Percentiles rank a stretch among this genome's conserved stretches.
Evolutionary conservation across 768 basidiomycete genomes (phyloP).

Genomic region (Gautieria morchelliformis): DNA sequence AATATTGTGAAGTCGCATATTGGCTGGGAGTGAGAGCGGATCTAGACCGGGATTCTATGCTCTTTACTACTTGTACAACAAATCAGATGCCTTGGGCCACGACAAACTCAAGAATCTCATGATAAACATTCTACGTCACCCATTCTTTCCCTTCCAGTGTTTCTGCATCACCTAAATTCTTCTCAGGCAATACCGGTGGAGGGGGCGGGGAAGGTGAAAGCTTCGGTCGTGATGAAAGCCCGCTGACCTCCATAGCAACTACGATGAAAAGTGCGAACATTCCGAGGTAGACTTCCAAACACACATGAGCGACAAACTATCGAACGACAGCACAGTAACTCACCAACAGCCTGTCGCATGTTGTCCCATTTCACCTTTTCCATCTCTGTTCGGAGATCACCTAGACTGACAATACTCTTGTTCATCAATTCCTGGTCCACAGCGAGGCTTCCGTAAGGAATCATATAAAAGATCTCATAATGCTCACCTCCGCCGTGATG

Average conservation of each 20-base stretch:
- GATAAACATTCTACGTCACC: neutral
- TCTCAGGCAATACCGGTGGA: neutral
- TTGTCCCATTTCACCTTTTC: slow-evolving; percentile 88
- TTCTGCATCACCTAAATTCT: neutral
- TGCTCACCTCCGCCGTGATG: slow-evolving; percentile 68
- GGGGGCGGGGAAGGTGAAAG: neutral
- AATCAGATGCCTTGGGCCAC: neutral
- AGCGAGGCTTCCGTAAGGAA: neutral
- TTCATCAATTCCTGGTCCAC: slow-evolving; percentile 57
- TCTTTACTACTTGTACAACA: slow-evolving; percentile 1
- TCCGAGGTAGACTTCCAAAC: neutral
- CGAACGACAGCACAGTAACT: slow-evolving; percentile 21
- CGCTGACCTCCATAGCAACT: slow-evolving; percentile 4
- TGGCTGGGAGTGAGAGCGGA: neutral
- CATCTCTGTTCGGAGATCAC: slow-evolving; percentile 70
- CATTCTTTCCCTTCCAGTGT: slow-evolving; percentile 1
- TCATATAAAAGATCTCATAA: neutral
- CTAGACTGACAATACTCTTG: slow-evolving; percentile 60
- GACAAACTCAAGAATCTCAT: neutral
- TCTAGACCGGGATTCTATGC: neutral
- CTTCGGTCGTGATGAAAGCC: neutral
- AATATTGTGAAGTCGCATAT: neutral
- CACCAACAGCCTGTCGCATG: slow-evolving; percentile 74
- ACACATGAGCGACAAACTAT: neutral
- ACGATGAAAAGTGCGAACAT: slow-evolving; percentile 8